phyloP scores from a whole-genome alignment of 805 yeast genomes.

The Lipomyces lipofer region DNA sequence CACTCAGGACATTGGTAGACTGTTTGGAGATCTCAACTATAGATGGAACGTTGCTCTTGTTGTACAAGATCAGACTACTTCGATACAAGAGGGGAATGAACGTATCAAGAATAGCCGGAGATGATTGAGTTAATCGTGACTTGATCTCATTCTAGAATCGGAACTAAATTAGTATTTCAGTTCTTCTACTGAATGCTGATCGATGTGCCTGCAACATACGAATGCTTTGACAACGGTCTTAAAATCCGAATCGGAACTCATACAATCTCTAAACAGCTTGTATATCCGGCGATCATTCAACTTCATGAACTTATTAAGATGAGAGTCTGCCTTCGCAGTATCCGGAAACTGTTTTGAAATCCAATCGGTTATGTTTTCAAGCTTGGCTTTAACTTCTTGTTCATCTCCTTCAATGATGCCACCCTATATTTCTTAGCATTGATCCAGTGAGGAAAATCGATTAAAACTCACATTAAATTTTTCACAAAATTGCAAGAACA shows the following conservation, averaged over 20 bases:
- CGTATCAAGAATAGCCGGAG: slow-evolving; percentile 50
- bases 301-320: slow-evolving; percentile 54
- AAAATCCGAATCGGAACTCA: slow-evolving; percentile 59
- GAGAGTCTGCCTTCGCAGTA: slow-evolving; percentile 48
- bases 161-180: not conserved
- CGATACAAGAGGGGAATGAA: slow-evolving; percentile 63
- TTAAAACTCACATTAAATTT: slow-evolving; percentile 41
- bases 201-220: not conserved
- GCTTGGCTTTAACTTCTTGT: slow-evolving; percentile 8
- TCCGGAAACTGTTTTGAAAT: slow-evolving; percentile 59
- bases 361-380: slow-evolving; percentile 53
- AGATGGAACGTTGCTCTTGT: slow-evolving; percentile 60
- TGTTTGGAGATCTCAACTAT: slow-evolving; percentile 52
- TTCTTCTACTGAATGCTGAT: not conserved
- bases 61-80: slow-evolving; percentile 60
- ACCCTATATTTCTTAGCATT: slow-evolving; percentile 24
- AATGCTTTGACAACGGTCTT: slow-evolving; percentile 59
- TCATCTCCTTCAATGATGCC: slow-evolving; percentile 14
- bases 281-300: slow-evolving; percentile 61
- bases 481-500: slow-evolving; percentile 54
- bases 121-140: slow-evolving; percentile 43
- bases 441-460: slow-evolving; percentile 21
- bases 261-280: slow-evolving; percentile 56
- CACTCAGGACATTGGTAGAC: slow-evolving; percentile 36
- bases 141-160: slow-evolving; percentile 52